These are phyloP conservation scores for Sarocladium strictum DNA, from an alignment of 2,329 filamentous ascomycete species.

Conservation along the genomic window DNA sequence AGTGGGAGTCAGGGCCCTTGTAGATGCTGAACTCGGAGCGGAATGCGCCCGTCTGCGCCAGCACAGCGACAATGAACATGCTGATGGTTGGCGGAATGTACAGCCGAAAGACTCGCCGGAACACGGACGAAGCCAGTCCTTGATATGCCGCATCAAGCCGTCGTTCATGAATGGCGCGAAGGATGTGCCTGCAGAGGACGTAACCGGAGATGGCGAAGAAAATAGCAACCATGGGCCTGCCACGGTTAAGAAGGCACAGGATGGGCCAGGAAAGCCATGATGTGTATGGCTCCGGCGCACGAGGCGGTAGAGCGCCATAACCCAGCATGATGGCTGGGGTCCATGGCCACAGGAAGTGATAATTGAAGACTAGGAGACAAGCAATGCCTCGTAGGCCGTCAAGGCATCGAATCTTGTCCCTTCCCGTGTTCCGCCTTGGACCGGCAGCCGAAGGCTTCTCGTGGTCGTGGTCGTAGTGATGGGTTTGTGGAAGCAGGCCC, in stretches of 20 bases:
- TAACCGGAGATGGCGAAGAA: constrained; percentile 40
- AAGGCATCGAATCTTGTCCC: constrained; percentile 32
- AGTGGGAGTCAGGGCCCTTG: constrained; percentile 30
- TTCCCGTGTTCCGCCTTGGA: background rate
- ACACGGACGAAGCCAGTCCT: constrained; percentile 29
- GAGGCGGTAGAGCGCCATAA: constrained; percentile 29
- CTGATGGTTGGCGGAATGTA: constrained; percentile 34
- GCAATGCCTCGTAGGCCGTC: constrained; percentile 36
- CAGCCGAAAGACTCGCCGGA: constrained; percentile 32
- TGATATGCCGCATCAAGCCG: constrained; percentile 29
- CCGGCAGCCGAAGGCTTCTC: background rate
- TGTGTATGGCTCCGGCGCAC: constrained; percentile 27
- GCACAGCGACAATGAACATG: constrained; percentile 32
- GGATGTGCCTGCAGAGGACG: constrained; percentile 31
- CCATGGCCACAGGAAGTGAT: constrained; percentile 36
- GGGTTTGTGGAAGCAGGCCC: constrained; percentile 1
- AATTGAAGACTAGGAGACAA: constrained; percentile 36
- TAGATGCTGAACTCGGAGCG: constrained; percentile 27
- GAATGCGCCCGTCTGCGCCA: constrained; percentile 32
- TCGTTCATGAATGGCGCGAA: constrained; percentile 29
- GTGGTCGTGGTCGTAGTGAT: constrained; percentile 5
- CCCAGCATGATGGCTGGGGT: constrained; percentile 34
- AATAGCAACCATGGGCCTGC: constrained; percentile 35
- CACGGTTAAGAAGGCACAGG: constrained; percentile 32
- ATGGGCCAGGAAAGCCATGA: constrained; percentile 30